phyloP scores from a whole-genome alignment of 352 stramenopile species.

The Thraustotheca clavata region DNA sequence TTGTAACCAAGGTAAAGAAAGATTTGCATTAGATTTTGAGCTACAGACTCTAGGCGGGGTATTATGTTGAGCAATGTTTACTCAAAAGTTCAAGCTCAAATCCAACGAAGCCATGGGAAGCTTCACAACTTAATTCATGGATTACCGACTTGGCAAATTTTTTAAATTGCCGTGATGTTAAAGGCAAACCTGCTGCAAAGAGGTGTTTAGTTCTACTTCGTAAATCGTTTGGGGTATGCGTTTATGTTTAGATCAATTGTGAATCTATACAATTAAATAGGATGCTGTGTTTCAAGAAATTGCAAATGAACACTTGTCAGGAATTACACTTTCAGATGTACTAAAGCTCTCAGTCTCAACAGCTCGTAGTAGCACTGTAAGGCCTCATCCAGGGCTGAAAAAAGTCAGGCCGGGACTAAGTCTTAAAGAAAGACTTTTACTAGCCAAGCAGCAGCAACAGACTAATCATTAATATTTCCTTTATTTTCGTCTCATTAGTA shows the following conservation, averaged over 20 bases:
- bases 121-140: neutral
- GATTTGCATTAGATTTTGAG: neutral
- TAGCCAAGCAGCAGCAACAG: neutral
- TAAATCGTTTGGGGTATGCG: conserved; percentile 8
- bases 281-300: neutral
- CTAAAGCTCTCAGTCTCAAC: neutral
- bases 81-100: neutral
- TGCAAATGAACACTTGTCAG: neutral
- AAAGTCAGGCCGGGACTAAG: neutral
- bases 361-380: neutral
- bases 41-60: neutral
- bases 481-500: neutral
- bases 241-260: neutral
- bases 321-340: conserved; percentile 2
- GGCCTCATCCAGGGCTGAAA: neutral
- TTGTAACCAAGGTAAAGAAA: conserved; percentile 4
- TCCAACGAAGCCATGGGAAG: conserved; percentile 8
- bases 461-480: neutral
- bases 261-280: neutral
- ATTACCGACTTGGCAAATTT: conserved; percentile 1
- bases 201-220: conserved; percentile 1
- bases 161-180: conserved; percentile 13
- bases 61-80: neutral
- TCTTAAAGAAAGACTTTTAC: neutral
- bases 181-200: conserved; percentile 15